Evolutionary conservation across 257 asterid genomes (phyloP), one percentile per base, ranked within the genome.

Genomic region (Cinchona pubescens): DNA sequence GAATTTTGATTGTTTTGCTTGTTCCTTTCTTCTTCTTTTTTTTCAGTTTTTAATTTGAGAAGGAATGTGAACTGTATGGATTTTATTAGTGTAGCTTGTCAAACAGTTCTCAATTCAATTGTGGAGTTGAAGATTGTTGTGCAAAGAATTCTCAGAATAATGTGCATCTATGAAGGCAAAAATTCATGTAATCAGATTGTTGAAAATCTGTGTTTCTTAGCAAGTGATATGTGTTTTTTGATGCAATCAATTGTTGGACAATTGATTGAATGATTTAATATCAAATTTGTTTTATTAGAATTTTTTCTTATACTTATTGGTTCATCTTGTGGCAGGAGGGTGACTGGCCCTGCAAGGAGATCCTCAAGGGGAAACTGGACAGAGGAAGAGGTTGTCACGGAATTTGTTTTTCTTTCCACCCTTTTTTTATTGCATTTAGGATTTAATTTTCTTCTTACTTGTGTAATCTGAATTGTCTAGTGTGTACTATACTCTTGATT

Each of bases 321-420:
- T 9, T 1, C 37, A 18, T 76, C 9, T 60, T 45, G 45, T 25
- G 21, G 11, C 49, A 84, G 81, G 76, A 83, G 72, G 66, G 45
- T 76, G 77, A 74, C 19, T 37, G 82, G 84, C 74, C 82, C 79
- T 46, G 81, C 81, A 29, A 81, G 88, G 72, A 83, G 85, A 78
- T 76, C 84, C 42, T 84, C 90, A 1, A 85, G 67, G 86, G 87
- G 73, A 71, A 88, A 84, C 18, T 86, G 92, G 92, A 86, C 86
- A 12, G 82, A 51, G 73, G 89, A 83, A 88, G 88, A 86, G 89
- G 90, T 88, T 34, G 72, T 40, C 23, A 18, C 62, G 51, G 63
- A 72, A 34, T 19, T 38, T 32, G 46, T 37, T 7, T 37, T 25
- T 40, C 49, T 13, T 42, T 37, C 29, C 43, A 7, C 32, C 1